Percentiles rank a stretch among this genome's conserved stretches.
phyloP scores from a whole-genome alignment of 306 rosid genomes.

The Trichosanthes truncata region DNA sequence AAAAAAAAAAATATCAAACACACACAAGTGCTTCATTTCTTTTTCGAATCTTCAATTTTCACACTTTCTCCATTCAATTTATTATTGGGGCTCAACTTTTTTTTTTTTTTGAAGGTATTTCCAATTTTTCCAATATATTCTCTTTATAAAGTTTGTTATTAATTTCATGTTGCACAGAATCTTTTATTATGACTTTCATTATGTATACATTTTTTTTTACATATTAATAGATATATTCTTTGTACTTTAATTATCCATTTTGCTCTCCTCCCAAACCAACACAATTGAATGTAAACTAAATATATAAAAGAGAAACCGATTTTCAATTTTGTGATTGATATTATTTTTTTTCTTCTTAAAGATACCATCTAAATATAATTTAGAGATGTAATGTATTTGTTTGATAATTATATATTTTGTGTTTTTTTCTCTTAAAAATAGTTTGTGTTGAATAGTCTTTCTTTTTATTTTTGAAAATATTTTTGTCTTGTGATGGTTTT shows the following conservation, averaged over 20 bases:
- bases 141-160: background rate
- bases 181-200: background rate
- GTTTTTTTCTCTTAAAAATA: too few species aligned
- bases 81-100: background rate
- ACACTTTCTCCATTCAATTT: background rate
- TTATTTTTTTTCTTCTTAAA: background rate
- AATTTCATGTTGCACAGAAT: background rate
- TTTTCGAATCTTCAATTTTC: background rate
- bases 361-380: too few species aligned
- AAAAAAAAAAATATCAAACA: background rate
- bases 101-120: background rate
- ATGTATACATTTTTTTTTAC: background rate
- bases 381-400: too few species aligned
- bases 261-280: background rate
- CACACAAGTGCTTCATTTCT: background rate
- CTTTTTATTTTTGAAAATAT: too few species aligned
- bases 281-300: background rate
- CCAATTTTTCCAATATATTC: too few species aligned
- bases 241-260: background rate
- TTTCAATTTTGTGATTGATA: background rate
- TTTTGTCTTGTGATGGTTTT: too few species aligned
- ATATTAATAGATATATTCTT: background rate
- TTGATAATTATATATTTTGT: too few species aligned
- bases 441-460: too few species aligned
- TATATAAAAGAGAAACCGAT: background rate